Evolutionary conservation across 306 rosid species (phyloP), one percentile per base, ranked within the genome.

Genomic region (Sindora glabra): DNA sequence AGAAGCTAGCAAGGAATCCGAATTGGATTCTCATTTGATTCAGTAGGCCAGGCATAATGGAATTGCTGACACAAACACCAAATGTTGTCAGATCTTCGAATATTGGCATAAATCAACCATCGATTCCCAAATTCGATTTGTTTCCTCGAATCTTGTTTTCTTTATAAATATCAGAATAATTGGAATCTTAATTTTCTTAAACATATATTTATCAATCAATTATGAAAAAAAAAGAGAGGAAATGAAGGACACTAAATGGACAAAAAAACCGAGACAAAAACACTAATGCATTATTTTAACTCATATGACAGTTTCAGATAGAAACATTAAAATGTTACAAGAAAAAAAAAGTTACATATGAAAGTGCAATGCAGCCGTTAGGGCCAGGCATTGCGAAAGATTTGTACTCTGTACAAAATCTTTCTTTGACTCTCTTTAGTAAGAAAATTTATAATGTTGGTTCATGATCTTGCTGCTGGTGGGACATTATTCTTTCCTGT

Each of bases 351-450:
- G 55, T 22, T n/a, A 7, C 33, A 58, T 29, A 10, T 39, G 42
- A 53, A 74, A 39, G 49, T 56, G 47, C 65, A 42, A 42, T 56
- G 47, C 65, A 42, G 66, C 67, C 64, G 2, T 53, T 36, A 69
- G 55, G 52, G 45, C 16, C n/a, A 56, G 48, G 36, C 22, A 11
- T 13, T 42, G 16, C 8, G 57, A 61, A 49, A 78, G 79, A 73
- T 78, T 78, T 65, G 75, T 64, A 59, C 72, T 10, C 2, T 24
- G 69, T 64, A 64, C 67, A 73, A 73, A 64, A 69, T 73, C 79
- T 39, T 69, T 73, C 67, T 48, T 54, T 17, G 54, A 73, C 63
- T 39, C 70, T 46, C 53, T 10, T 56, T 21, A 32, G 64, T 29
- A 32, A 56, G 62, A 59, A 70, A 72, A 67, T 27, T 71, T 29